Evolutionary conservation across 345 rosid genomes (phyloP).

Genomic region (Heritiera fomes): DNA sequence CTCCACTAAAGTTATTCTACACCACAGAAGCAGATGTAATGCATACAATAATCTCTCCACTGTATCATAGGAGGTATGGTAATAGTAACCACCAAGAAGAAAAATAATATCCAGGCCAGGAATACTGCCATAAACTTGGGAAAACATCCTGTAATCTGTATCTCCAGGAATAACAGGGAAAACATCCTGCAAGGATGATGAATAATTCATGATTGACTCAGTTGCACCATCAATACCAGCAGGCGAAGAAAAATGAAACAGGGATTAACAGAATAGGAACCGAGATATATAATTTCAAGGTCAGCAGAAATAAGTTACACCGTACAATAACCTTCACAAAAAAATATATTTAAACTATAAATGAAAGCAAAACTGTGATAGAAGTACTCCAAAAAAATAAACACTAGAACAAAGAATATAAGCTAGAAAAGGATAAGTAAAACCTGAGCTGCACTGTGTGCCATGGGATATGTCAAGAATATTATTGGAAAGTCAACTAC

Average conservation of each 20-base stretch:
- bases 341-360: neutral
- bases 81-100: slow-evolving; percentile 94
- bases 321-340: neutral
- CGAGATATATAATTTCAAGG: neutral
- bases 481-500: too few species aligned
- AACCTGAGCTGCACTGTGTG: slow-evolving; percentile 98
- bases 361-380: neutral
- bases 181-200: slow-evolving; percentile 62
- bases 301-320: neutral
- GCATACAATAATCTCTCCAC: slow-evolving; percentile 97
- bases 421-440: slow-evolving; percentile 27
- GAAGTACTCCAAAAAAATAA: neutral
- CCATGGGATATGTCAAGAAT: too few species aligned
- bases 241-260: neutral
- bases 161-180: slow-evolving; percentile 94
- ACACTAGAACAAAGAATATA: slow-evolving; percentile 17
- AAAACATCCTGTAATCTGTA: slow-evolving; percentile 91
- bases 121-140: slow-evolving; percentile 83
- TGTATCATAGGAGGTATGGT: slow-evolving; percentile 94
- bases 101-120: slow-evolving; percentile 98
- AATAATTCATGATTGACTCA: neutral
- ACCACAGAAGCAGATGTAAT: slow-evolving; percentile 59
- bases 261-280: neutral
- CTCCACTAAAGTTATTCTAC: slow-evolving; percentile 35
- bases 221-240: slow-evolving; percentile 1